Evolutionary conservation across 768 basidiomycete genomes (phyloP), one percentile per base, ranked within the genome.

Genomic region (Rhodotorula diobovata): DNA sequence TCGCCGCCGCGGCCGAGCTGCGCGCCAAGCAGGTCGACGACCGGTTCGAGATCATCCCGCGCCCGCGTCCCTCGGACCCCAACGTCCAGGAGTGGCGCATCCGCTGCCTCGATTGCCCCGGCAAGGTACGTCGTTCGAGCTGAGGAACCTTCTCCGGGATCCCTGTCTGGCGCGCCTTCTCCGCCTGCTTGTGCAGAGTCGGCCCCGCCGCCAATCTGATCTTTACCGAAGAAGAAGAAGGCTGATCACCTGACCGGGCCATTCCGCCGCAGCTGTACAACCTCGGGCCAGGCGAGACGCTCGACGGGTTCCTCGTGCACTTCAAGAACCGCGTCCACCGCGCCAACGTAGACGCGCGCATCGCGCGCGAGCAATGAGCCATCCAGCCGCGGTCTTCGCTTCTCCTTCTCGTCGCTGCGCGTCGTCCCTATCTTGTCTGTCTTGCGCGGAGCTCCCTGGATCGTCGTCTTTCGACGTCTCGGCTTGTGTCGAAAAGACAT

Each of bases 221-320:
- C n/a, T n/a, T n/a, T n/a, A n/a, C n/a, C n/a, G n/a, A n/a, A n/a
- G n/a, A n/a, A n/a, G n/a, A n/a, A n/a, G n/a, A n/a, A n/a, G n/a
- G n/a, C n/a, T n/a, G n/a, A n/a, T n/a, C n/a, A n/a, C n/a, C n/a
- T n/a, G n/a, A n/a, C n/a, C n/a, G n/a, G n/a, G n/a, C n/a, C n/a
- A n/a, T n/a, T n/a, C n/a, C n/a, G n/a, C 41, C 67, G 54, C 77
- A 93, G 88, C 80, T 96, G 67, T 98, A 96, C 83, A 91, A 89
- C 76, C 88, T 93, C 56, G 94, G 94, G 57, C 91, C 91, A 20
- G 89, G 85, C 15, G 89, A 94, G 81, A 90, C 90, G 20, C 81
- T 97, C 60, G 83, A 85, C 35, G 96, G 97, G 79, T 98, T 93
- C 76, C 90, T 93, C 78, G 89, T 96, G 20, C 95, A 99, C 82